Evolutionary conservation across 805 yeast species (phyloP), one percentile per base, ranked within the genome.

Genomic region (Cyberlindnera maritima): DNA sequence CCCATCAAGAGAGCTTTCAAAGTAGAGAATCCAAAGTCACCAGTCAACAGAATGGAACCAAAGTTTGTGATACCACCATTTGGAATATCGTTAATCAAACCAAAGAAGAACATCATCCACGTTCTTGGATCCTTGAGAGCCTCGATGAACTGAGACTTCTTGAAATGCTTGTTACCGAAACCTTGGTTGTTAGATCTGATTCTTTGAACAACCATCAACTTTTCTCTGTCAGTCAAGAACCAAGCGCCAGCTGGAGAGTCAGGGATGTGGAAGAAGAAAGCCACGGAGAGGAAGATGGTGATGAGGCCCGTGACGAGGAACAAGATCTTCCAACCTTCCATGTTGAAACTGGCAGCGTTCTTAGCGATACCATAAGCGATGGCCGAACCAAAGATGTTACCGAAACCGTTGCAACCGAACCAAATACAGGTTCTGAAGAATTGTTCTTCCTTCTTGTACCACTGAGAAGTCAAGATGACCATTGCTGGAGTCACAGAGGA

Each of bases 281-380:
- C 43, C 15, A 75, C 40, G 6, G 85, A 85, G 15, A 79, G 56
- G 12, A 73, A 58, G 6, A 81, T 62, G 1, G 89, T 82, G 47
- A 81, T 70, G 7, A 71, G 59, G n/a, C 94, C 95, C 29, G 79
- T 73, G 25, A 81, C 67, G 38, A 85, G 63, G 57, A 75, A 85
- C 3, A 82, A 59, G 10, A 79, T 58, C 59, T 76, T 79, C 91
- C 91, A 86, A 2, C 82, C 71, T 4, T 62, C 69, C 5, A 80
- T 63, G 26, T 69, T 44, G 58, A 68, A 77, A 2, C 56, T 43
- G 17, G 62, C 66, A 12, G 57, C 64, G 54, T 74, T 67, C 4
- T 47, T 47, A 47, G 70, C 64, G 44, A 76, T 55, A 15, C 82
- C 84, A 56, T 79, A 80, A 2, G 85, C 80, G 47, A 82, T 75